phyloP scores from a whole-genome alignment of 805 yeast species.

The Tanozyma kutaoensis region DNA sequence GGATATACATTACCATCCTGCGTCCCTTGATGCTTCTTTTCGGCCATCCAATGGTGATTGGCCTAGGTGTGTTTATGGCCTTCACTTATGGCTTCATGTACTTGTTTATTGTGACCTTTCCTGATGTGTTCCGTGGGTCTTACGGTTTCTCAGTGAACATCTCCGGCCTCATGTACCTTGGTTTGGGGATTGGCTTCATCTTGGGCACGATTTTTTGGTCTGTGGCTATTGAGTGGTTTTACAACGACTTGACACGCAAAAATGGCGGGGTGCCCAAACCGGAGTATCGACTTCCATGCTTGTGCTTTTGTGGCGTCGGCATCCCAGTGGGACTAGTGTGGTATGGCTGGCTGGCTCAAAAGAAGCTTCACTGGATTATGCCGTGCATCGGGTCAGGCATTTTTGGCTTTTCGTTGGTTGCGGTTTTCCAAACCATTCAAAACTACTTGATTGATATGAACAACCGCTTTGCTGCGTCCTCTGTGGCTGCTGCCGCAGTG shows the following conservation, averaged over 20 bases:
- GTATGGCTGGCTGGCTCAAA: constrained; percentile 63
- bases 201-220: constrained; percentile 40
- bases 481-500: constrained; percentile 56
- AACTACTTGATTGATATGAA: constrained; percentile 62
- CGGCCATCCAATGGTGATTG: constrained; percentile 51
- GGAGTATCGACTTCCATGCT: constrained; percentile 42
- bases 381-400: constrained; percentile 48
- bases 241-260: constrained; percentile 17
- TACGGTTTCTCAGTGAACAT: constrained; percentile 37
- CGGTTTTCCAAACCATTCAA: constrained; percentile 57
- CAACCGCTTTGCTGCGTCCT: constrained; percentile 54
- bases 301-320: constrained; percentile 32
- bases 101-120: constrained; percentile 48
- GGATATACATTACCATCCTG: constrained; percentile 31
- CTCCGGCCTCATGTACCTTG: constrained; percentile 45
- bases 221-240: constrained; percentile 25
- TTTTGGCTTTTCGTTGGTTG: constrained; percentile 45
- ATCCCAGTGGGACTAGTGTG: constrained; percentile 51
- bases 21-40: constrained; percentile 41
- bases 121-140: constrained; percentile 30
- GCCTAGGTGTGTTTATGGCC: constrained; percentile 52
- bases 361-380: constrained; percentile 45
- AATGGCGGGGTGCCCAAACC: constrained; percentile 48
- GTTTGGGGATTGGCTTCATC: constrained; percentile 42
- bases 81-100: constrained; percentile 56